A percentile compares a stretch with the other conserved stretches of the same genome.
Conservation (phyloP, 164 flowering plant genomes). For the Warburgia ugandensis region DNA sequence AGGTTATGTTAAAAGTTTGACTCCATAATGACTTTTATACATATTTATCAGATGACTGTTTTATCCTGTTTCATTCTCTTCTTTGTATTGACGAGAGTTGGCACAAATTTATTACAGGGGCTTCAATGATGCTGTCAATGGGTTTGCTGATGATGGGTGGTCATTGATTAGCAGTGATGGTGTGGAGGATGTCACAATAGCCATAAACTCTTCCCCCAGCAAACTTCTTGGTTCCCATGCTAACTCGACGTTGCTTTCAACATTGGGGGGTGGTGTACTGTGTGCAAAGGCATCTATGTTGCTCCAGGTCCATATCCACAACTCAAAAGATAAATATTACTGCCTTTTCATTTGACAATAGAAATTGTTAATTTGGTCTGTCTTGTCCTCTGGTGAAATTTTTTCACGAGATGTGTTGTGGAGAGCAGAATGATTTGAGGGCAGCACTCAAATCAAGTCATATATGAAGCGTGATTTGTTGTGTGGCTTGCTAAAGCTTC, state of each 20-base stretch:
- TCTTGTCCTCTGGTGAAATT: too few relatives aligned
- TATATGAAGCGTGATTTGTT: too few relatives aligned
- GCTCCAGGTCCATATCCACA: conserved; percentile 38
- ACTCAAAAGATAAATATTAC: too few relatives aligned
- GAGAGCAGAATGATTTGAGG: too few relatives aligned
- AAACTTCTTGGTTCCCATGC: conserved; percentile 47
- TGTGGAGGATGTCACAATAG: conserved; percentile 70
- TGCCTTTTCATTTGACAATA: too few relatives aligned
- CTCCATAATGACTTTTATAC: too few relatives aligned
- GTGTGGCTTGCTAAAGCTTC: too few relatives aligned
- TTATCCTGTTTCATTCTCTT: too few relatives aligned
- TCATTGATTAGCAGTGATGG: conserved; percentile 63
- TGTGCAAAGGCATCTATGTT: conserved; percentile 91
- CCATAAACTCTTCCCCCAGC: conserved; percentile 54
- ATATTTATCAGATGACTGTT: too few relatives aligned
- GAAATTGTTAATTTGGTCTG: too few relatives aligned
- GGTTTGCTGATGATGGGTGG: conserved; percentile 88
- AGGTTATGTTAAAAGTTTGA: background rate
- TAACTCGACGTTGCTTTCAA: conserved; percentile 31
- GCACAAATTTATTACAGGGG: conserved; percentile 43
- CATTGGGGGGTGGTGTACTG: conserved; percentile 60
- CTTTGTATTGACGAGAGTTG: conserved; percentile 4
- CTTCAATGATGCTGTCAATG: conserved; percentile 81
- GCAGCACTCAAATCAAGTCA: too few relatives aligned
- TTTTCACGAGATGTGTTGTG: too few relatives aligned